phyloP scores from a whole-genome alignment of 2,329 filamentous ascomycete species.

The Arthrocladium fulminans region DNA sequence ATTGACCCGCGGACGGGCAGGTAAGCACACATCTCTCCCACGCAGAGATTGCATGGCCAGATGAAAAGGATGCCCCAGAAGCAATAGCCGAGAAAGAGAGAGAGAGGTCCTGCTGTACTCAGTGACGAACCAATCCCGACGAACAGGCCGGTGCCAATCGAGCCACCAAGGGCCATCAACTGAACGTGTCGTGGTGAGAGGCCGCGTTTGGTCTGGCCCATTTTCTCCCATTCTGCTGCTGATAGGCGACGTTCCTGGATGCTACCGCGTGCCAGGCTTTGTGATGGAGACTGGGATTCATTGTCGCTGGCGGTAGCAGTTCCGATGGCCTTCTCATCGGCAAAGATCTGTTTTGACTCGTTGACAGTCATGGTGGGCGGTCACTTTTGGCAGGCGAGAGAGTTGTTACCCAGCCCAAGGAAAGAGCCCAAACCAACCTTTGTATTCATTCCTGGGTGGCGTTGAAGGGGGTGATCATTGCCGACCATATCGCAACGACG shows the following conservation, averaged over 20 bases:
- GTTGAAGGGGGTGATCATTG: background rate
- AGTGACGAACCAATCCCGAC: conserved; percentile 30
- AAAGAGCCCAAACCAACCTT: background rate
- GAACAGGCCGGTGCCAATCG: conserved; percentile 30
- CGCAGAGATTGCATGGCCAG: conserved; percentile 30
- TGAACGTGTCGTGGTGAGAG: conserved; percentile 31
- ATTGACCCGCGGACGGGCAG: conserved; percentile 33
- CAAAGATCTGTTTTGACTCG: background rate
- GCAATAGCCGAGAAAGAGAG: conserved; percentile 30
- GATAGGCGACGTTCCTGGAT: conserved; percentile 16
- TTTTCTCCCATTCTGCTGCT: conserved; percentile 14
- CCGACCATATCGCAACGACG: background rate
- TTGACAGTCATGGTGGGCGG: background rate
- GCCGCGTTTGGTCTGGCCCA: conserved; percentile 23
- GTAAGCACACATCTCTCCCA: conserved; percentile 36
- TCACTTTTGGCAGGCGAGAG: background rate
- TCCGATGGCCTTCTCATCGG: background rate
- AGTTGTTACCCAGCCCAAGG: too few relatives aligned
- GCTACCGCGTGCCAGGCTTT: conserved; percentile 7
- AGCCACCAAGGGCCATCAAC: conserved; percentile 33
- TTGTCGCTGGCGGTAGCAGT: background rate
- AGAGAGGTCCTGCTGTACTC: conserved; percentile 28
- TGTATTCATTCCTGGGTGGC: background rate
- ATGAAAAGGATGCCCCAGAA: conserved; percentile 27
- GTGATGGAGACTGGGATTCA: conserved; percentile 7